Evolutionary conservation across 2,329 filamentous ascomycete species (phyloP), one percentile per base, ranked within the genome.

Genomic region (Biscogniauxia mediterranea): DNA sequence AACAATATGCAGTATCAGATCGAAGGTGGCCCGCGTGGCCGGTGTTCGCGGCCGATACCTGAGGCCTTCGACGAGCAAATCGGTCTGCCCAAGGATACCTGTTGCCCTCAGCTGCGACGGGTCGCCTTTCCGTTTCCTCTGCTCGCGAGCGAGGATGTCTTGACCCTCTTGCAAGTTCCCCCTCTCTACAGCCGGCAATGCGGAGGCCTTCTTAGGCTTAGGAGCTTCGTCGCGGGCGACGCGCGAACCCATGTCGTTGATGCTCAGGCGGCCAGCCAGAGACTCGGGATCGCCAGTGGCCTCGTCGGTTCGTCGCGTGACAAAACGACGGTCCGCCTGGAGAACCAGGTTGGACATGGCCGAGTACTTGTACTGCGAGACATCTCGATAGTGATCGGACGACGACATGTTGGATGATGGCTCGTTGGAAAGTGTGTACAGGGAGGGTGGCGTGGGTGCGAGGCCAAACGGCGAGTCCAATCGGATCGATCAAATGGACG

Each of bases 281-380:
- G 96, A 99, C 80, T 99, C 95, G 56, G 95, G 96, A 76, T 99
- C 95, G 71, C 95, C 95, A 56, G 94, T 98, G 66, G 92, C 89
- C 81, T 99, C 96, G 79, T 99, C 94, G 70, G 89, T 93, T 72
- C 93, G 89, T 76, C 95, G 89, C 66, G 92, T 92, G 71, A 96
- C 90, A 76, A 99, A 98, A 71, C 95, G 90, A 80, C 93, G 90
- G 83, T 99, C 95, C 81, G 93, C 93, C 91, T 99, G 95, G 87
- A 99, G 92, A 76, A 99, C 95, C 92, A 99, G 90, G 88, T 99
- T 99, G 81, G 95, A 99, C 95, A 99, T 98, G 78, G 92, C 93
- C 88, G 93, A 93, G 86, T 97, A 97, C 80, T 97, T 97, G 86
- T 96, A 97, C 80, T 97, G 93, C 78, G 92, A 93, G 73, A 96